A percentile compares a stretch with the other conserved stretches of the same genome.
These are phyloP conservation scores for Beauveria sp. DNA, from an alignment of 2,329 filamentous ascomycete genomes.

Conservation along the genomic window DNA sequence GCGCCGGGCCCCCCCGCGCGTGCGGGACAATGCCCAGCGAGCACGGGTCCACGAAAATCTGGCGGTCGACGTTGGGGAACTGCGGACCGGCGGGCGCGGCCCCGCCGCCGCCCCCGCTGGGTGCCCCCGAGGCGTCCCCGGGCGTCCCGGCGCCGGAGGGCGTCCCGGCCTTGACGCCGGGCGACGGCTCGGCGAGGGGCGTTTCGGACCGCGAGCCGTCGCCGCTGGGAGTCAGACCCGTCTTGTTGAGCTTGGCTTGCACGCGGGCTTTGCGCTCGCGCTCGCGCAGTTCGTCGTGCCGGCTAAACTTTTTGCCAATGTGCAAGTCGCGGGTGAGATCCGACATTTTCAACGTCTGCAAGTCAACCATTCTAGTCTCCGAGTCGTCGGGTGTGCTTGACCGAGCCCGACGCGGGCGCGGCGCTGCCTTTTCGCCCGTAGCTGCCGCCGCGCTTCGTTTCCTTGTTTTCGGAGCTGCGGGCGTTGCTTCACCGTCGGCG, in stretches of 20 bases:
- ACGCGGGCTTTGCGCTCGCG: slow-evolving; percentile 46
- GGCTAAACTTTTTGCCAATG: slow-evolving; percentile 67
- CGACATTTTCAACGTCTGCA: slow-evolving; percentile 60
- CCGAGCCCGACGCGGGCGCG: slow-evolving; percentile 30
- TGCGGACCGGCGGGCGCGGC: slow-evolving; percentile 37
- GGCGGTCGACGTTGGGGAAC: slow-evolving; percentile 61
- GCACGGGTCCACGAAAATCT: slow-evolving; percentile 62
- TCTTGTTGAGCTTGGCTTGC: slow-evolving; percentile 23
- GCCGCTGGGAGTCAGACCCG: slow-evolving; percentile 19
- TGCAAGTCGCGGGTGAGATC: slow-evolving; percentile 63
- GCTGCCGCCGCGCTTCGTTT: slow-evolving; percentile 4
- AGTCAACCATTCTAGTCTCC: slow-evolving; percentile 55
- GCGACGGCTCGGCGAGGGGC: slow-evolving; percentile 6
- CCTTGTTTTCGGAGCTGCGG: not conserved
- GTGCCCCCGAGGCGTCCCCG: slow-evolving; percentile 12
- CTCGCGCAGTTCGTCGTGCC: slow-evolving; percentile 63
- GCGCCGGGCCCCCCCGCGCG: slow-evolving; percentile 47
- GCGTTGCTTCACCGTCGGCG: not conserved
- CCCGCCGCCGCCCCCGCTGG: slow-evolving; percentile 17
- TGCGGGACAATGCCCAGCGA: slow-evolving; percentile 63
- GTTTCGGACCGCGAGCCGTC: slow-evolving; percentile 14
- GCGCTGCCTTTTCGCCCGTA: slow-evolving; percentile 14
- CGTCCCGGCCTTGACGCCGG: slow-evolving; percentile 12
- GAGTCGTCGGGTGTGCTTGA: slow-evolving; percentile 55
- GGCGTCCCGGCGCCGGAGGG: slow-evolving; percentile 15